Evolutionary conservation across 2,329 filamentous ascomycete species (phyloP).

Genomic region (Diaporthe helianthi): DNA sequence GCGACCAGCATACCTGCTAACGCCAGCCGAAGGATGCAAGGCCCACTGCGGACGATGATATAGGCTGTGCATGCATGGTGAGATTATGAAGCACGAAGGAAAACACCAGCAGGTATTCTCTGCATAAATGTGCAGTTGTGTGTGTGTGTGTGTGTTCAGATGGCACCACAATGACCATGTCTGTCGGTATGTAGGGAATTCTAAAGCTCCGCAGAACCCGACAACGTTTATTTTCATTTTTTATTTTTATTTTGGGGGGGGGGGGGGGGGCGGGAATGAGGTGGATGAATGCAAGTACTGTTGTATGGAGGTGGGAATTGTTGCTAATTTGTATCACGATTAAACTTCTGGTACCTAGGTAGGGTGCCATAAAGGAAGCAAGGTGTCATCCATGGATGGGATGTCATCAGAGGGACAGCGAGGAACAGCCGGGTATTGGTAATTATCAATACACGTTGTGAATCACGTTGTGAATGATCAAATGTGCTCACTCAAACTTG

Average conservation of each 20-base stretch:
- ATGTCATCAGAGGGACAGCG: not conserved
- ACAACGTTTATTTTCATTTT: no score
- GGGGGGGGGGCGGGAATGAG: no score
- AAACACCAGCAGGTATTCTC: no score
- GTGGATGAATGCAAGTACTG: not conserved
- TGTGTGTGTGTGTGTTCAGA: not conserved
- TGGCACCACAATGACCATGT: not conserved
- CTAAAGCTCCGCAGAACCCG: not conserved
- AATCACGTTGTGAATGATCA: not conserved
- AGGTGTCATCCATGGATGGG: not conserved
- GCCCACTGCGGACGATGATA: slow-evolving; percentile 23
- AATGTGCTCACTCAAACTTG: slow-evolving; percentile 23
- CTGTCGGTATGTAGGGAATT: not conserved
- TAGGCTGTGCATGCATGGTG: not conserved
- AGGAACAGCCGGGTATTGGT: not conserved
- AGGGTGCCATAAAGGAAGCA: not conserved
- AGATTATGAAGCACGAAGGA: not conserved
- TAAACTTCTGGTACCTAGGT: not conserved
- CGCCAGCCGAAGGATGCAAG: slow-evolving; percentile 20
- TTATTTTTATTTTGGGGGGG: no score
- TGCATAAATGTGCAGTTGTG: no score
- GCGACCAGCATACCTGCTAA: slow-evolving; percentile 24
- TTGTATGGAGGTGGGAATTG: not conserved
- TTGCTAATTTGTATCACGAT: not conserved
- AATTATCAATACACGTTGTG: no score